Base-by-base conservation (phyloP, 805 yeast species). In the Schwanniomyces polymorphus region DNA sequence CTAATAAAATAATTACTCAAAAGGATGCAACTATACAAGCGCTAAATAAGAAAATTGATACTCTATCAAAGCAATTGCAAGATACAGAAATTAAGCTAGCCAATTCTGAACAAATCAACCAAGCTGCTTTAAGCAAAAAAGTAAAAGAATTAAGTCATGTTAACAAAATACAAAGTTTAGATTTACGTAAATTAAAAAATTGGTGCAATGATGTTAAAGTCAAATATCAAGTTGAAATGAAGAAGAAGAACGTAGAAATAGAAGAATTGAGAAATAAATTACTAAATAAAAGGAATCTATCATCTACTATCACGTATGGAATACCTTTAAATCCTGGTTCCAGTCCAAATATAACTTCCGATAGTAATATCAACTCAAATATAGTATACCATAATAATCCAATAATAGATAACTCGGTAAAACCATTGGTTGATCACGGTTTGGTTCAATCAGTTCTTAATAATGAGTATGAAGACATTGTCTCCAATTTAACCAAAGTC, bases 201-300 rank as follows among this genome's bases (percentile, higher is more conserved):
- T 63, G 67, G 63, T 55, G 60, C 35, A 42, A 50, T n/a, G 72
- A 65, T 35, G 51, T 68, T 27, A 62, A 63, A 41, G 54, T 58
- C 1, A 70, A 68, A 45, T 68, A 64, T 46, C 67, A 68, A 26
- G 62, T 69, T 5, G 75, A 72, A 47, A 41, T 69, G 40, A 65
- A 69, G 50, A 61, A 58, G 47, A 64, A 68, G 48, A 59, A 60
- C 16, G 28, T 63, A 26, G 70, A 70, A 42, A 65, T 70, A 17
- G 61, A 63, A 38, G 60, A 55, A 27, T 62, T 73, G 47, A 69
- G 66, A 42, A 63, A 66, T 47, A 65, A 60, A 48, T 53, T 73
- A 16, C 48, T 70, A 25, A 74, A 72, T 7, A 61, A 63, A 37
- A 60, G 69, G 14, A 63, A 65, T 31, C 44, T 69, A 7, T 60